Evolutionary conservation across 1,284 basidiomycete species (phyloP).

Genomic region (Cutaneotrichosporon dermatis): DNA sequence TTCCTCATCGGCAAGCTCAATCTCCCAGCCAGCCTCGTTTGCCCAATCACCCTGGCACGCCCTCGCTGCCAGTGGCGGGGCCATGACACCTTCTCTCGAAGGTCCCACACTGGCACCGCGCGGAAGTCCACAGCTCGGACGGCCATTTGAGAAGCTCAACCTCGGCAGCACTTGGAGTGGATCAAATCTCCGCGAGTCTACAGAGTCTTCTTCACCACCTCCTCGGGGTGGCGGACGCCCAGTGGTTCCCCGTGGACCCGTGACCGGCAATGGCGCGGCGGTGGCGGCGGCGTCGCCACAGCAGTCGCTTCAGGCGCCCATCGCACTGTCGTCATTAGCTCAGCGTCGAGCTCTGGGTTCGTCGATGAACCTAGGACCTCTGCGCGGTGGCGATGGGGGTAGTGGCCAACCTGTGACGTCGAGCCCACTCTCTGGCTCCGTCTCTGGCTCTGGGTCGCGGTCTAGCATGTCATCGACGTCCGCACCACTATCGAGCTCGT

Average conservation of each 20-base stretch:
- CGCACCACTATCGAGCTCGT: not conserved
- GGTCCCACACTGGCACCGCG: constrained; percentile 21
- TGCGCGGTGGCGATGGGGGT: not conserved
- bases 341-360: constrained; percentile 4
- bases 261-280: not conserved
- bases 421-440: not conserved
- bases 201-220: too few species aligned
- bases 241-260: too few species aligned
- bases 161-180: constrained; percentile 41
- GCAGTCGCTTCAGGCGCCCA: not conserved
- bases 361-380: not conserved
- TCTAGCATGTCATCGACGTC: too few species aligned
- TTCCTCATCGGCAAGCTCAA: not conserved
- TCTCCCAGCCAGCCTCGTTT: not conserved
- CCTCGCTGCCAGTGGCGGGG: constrained; percentile 45
- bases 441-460: too few species aligned
- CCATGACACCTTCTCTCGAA: constrained; percentile 46
- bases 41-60: constrained; percentile 42
- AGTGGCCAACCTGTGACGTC: not conserved
- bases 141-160: constrained; percentile 47
- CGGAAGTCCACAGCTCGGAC: constrained; percentile 43
- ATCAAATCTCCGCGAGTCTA: constrained; percentile 22
- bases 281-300: too few species aligned
- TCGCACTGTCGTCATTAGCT: not conserved
- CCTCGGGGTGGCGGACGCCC: too few species aligned